These are phyloP conservation scores for Tricholoma matsutake DNA, from an alignment of 768 basidiomycete genomes.

Conservation along the genomic window DNA sequence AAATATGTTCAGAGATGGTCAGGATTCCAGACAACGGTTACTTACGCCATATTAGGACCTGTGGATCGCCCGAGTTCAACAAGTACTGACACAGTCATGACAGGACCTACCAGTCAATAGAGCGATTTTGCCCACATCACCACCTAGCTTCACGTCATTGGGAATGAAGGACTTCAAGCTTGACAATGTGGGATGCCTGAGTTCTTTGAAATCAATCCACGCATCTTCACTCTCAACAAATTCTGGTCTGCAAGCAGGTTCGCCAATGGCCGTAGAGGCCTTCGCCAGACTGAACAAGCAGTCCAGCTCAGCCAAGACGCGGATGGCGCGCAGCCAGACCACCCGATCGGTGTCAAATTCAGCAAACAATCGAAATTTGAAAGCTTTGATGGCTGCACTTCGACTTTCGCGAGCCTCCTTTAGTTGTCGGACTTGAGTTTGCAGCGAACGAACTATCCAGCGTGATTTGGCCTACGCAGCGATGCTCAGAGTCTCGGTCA, in stretches of 20 bases:
- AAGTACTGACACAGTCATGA: neutral
- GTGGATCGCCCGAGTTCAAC: neutral
- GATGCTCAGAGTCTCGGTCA: neutral
- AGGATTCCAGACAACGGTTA: slow-evolving; percentile 4
- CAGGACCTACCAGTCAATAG: slow-evolving; percentile 74
- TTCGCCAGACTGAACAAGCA: slow-evolving; percentile 92
- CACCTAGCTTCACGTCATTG: slow-evolving; percentile 87
- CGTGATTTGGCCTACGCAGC: slow-evolving; percentile 60
- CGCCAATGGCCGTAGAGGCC: slow-evolving; percentile 83
- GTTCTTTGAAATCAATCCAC: slow-evolving; percentile 81
- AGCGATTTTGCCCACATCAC: slow-evolving; percentile 68
- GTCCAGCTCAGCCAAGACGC: slow-evolving; percentile 92
- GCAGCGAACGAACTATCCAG: slow-evolving; percentile 74
- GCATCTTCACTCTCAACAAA: slow-evolving; percentile 80
- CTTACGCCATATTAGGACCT: slow-evolving; percentile 90
- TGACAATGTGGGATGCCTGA: slow-evolving; percentile 84
- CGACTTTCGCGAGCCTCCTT: slow-evolving; percentile 95
- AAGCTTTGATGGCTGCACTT: slow-evolving; percentile 74
- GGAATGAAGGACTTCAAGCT: slow-evolving; percentile 80
- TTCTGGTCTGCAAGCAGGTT: slow-evolving; percentile 90
- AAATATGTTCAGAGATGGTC: slow-evolving; percentile 4
- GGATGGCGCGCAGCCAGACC: slow-evolving; percentile 79
- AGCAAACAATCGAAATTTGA: slow-evolving; percentile 72
- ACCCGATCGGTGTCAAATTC: slow-evolving; percentile 83
- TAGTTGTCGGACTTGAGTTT: slow-evolving; percentile 67